Evolutionary conservation across 805 yeast species (phyloP), one percentile per base, ranked within the genome.

Genomic region (Phaffomyces opuntiae): DNA sequence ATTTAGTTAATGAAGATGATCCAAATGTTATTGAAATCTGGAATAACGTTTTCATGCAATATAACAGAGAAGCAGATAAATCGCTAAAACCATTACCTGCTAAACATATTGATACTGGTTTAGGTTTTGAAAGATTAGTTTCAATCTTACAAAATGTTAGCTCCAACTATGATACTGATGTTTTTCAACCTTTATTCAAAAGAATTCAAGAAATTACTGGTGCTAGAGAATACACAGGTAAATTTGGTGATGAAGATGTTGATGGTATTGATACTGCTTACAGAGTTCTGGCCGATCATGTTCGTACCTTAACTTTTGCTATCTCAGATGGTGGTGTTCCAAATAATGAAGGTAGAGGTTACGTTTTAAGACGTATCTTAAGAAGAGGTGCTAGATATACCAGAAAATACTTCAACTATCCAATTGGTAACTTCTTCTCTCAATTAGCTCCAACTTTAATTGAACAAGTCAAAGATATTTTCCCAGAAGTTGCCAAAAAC

Each of bases 261-360:
- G 98, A 93, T 62, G 98, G 97, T 64, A 79, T 93, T 53, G 99
- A 93, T 64, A 93, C 97, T 38, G 98, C 99, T 44, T 93, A 93
- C 73, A 81, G 99, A 67, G 98, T 93, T 38, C 78, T 93, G 56
- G 99, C 99, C 46, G 99, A 93, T 69, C 99, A 93, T 65, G 97
- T 93, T 34, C 83, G 99, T 69, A 93, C 99, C 25, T 76, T 93
- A 64, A 87, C 96, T 3, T 87, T 93, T 67, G 97, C 99, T 42
- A 75, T 93, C 49, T 87, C 96, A 36, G 99, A 93, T 66, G 99
- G 99, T 61, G 99, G 99, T 62, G 97, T 93, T 47, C 99, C 99
- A 62, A 93, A 93, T 70, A 93, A 90, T 62, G 99, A 93, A 64
- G 99, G 99, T 59, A 84, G 99, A 71, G 99, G 99, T 59, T 93